phyloP scores from a whole-genome alignment of 2,329 filamentous ascomycete species.

The Epicoccum sorghinum region DNA sequence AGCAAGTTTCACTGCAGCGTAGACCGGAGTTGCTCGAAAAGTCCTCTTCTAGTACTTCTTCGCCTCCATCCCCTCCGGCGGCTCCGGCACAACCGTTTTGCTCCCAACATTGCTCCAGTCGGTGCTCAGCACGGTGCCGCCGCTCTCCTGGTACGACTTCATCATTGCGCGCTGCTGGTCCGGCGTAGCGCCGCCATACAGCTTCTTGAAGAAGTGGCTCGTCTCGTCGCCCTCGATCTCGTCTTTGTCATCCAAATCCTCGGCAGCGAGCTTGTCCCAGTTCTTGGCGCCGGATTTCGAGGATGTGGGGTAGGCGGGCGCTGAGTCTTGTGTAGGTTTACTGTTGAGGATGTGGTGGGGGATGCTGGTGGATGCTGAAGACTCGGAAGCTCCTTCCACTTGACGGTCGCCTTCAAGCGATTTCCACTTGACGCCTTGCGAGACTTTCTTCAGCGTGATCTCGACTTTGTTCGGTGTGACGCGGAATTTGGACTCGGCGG shows the following conservation, averaged over 20 bases:
- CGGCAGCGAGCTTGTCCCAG: constrained; percentile 79
- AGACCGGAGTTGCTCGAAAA: too few relatives aligned
- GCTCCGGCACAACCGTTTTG: constrained; percentile 72
- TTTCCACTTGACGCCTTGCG: constrained; percentile 71
- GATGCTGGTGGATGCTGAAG: constrained; percentile 15
- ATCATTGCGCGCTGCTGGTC: constrained; percentile 94
- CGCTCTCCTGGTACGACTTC: constrained; percentile 95
- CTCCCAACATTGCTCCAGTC: constrained; percentile 84
- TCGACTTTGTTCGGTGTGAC: constrained; percentile 83
- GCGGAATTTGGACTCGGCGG: constrained; percentile 63
- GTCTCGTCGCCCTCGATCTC: constrained; percentile 66
- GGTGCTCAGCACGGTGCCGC: constrained; percentile 89
- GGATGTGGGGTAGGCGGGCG: constrained; percentile 81
- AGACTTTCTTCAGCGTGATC: constrained; percentile 71
- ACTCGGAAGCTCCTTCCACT: constrained; percentile 16
- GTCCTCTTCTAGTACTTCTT: constrained; percentile 64
- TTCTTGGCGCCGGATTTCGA: constrained; percentile 83
- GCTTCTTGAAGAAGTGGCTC: constrained; percentile 85
- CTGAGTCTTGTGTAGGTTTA: constrained; percentile 33
- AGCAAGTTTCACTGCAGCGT: too few relatives aligned
- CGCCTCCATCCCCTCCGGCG: constrained; percentile 78
- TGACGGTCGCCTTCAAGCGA: constrained; percentile 55
- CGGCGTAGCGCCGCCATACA: constrained; percentile 77
- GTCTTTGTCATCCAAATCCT: constrained; percentile 61
- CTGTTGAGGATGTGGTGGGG: constrained; percentile 26